Conservation (phyloP, 2,329 filamentous ascomycete genomes). For the Karstenula rhodostoma region DNA sequence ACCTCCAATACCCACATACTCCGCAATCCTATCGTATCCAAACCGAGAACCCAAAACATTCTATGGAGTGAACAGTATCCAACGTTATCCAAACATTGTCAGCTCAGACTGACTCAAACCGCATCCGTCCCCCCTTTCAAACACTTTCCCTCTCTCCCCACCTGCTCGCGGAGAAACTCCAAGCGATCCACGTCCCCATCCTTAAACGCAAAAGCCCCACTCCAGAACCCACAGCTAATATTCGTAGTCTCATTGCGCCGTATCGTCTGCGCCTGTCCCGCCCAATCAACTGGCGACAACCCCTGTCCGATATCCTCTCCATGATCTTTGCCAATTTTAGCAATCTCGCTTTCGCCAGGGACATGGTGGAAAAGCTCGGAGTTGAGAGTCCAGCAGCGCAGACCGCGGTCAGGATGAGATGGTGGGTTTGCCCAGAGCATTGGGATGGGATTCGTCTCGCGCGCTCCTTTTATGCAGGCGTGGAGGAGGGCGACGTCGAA, state of each 20-base stretch:
- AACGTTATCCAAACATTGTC: background rate
- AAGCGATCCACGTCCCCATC: constrained; percentile 41
- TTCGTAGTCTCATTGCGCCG: constrained; percentile 48
- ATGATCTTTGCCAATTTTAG: constrained; percentile 37
- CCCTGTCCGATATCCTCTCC: constrained; percentile 36
- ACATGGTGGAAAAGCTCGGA: constrained; percentile 57
- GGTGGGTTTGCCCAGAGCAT: constrained; percentile 32
- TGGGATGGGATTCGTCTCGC: constrained; percentile 35
- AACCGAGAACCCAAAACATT: background rate
- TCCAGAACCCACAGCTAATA: constrained; percentile 52
- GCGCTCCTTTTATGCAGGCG: constrained; percentile 46
- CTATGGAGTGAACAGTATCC: constrained; percentile 5
- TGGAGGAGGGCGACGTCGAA: constrained; percentile 55
- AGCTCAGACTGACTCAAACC: background rate
- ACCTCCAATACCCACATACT: background rate
- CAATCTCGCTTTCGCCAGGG: constrained; percentile 51
- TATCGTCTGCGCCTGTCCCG: constrained; percentile 41
- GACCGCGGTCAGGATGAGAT: constrained; percentile 37
- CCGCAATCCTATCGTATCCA: background rate
- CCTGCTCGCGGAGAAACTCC: constrained; percentile 46
- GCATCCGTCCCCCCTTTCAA: constrained; percentile 40
- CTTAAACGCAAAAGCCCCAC: constrained; percentile 46
- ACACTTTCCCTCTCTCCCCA: constrained; percentile 49
- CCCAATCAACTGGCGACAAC: constrained; percentile 46
- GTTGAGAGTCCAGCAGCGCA: constrained; percentile 55